A percentile compares a stretch with the other conserved stretches of the same genome.
Conservation (phyloP, 306 rosid species). For the Corylus americana region DNA sequence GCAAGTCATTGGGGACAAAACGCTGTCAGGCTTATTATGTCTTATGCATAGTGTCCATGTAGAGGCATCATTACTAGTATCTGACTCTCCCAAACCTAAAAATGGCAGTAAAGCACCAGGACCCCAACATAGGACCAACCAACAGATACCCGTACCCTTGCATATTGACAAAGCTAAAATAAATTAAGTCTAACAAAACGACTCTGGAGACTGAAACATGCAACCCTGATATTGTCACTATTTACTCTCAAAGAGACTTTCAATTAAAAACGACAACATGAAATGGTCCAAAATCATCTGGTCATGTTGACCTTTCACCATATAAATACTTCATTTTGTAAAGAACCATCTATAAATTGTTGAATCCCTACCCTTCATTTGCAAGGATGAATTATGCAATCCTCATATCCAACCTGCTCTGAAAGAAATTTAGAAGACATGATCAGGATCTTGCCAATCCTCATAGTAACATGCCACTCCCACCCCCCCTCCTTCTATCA, state of each 20-base stretch:
- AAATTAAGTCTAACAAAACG: background rate
- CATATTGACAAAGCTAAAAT: constrained; percentile 14
- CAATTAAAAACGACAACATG: background rate
- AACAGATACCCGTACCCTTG: background rate
- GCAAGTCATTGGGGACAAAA: background rate
- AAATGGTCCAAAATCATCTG: background rate
- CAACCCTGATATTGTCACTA: background rate
- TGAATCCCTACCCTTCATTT: background rate
- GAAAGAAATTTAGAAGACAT: background rate
- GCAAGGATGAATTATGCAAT: background rate
- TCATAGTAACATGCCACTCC: background rate
- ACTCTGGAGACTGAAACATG: background rate
- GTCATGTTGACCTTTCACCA: background rate
- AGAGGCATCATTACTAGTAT: background rate
- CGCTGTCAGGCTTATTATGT: background rate
- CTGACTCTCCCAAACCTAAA: background rate
- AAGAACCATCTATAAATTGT: background rate
- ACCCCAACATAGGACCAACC: background rate
- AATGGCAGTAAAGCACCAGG: background rate
- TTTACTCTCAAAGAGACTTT: background rate
- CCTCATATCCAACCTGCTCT: background rate
- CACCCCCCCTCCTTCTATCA: background rate
- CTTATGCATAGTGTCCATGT: background rate
- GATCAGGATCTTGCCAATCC: background rate
- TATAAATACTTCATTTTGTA: background rate